These are phyloP conservation scores for Coffea humblotiana DNA, from an alignment of 305 asterid species.

Conservation along the genomic window DNA sequence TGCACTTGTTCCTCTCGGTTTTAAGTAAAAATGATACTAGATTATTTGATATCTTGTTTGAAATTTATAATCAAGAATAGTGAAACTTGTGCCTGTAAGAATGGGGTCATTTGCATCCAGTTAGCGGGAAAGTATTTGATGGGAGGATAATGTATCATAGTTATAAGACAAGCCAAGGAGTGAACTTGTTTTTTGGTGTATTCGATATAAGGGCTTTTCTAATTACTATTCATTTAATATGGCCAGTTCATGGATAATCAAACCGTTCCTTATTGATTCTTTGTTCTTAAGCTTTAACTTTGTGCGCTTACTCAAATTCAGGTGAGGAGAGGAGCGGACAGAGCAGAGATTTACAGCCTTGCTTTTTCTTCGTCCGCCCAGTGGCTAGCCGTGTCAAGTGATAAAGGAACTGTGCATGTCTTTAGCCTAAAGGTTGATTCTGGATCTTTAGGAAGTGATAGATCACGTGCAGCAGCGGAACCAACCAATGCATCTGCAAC, in stretches of 20 bases:
- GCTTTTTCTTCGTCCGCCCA: conserved; percentile 57
- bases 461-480: conserved; percentile 34
- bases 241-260: background rate
- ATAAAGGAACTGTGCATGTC: conserved; percentile 62
- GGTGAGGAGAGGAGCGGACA: conserved; percentile 71
- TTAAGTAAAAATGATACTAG: background rate
- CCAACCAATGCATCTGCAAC: conserved; percentile 23
- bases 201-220: background rate
- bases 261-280: background rate
- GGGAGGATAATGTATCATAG: background rate
- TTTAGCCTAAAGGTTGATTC: conserved; percentile 46
- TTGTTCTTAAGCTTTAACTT: conserved; percentile 3
- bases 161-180: background rate
- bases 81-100: background rate
- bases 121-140: background rate
- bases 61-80: background rate
- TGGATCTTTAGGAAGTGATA: conserved; percentile 35
- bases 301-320: conserved; percentile 21
- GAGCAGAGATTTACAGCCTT: conserved; percentile 63
- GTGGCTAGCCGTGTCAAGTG: conserved; percentile 74
- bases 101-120: background rate
- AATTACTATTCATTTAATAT: background rate
- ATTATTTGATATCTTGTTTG: background rate
- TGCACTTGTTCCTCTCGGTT: background rate
- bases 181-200: background rate